Evolutionary conservation across 1,284 basidiomycete genomes (phyloP).

Genomic region (Rhizopogon parksii): DNA sequence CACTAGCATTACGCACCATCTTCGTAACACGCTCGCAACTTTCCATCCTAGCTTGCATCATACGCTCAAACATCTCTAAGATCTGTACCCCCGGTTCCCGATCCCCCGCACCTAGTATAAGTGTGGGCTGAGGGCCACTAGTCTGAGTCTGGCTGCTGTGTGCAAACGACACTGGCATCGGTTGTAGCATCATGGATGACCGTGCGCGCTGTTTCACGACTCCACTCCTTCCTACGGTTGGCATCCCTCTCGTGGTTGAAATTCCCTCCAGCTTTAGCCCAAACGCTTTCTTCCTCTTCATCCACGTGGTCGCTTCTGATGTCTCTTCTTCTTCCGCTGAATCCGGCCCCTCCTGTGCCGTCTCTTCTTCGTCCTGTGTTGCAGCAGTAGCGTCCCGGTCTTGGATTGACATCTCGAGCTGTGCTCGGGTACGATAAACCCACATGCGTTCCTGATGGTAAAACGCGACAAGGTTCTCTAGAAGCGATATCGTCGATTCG

Average conservation of each 20-base stretch:
- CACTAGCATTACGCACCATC: conserved; percentile 46
- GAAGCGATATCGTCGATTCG: conserved; percentile 44
- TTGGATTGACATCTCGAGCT: conserved; percentile 35
- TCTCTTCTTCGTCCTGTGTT: conserved; percentile 16
- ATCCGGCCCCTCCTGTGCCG: conserved; percentile 1
- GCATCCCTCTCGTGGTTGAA: conserved; percentile 24
- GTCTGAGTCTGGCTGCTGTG: not conserved
- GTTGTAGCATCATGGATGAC: not conserved
- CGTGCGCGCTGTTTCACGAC: conserved; percentile 20
- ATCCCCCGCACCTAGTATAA: conserved; percentile 22
- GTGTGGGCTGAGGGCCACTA: conserved; percentile 9
- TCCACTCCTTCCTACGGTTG: conserved; percentile 19
- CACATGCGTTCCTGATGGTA: conserved; percentile 65
- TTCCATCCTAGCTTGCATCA: conserved; percentile 68
- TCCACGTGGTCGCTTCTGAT: conserved; percentile 27
- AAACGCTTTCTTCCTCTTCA: conserved; percentile 42
- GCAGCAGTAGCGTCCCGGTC: conserved; percentile 22
- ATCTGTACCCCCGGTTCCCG: conserved; percentile 45
- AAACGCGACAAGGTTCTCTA: conserved; percentile 56
- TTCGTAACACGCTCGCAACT: conserved; percentile 60
- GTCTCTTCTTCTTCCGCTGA: conserved; percentile 17
- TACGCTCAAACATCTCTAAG: conserved; percentile 60
- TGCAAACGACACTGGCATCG: not conserved
- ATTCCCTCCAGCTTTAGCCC: conserved; percentile 42
- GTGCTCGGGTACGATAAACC: conserved; percentile 49